Evolutionary conservation across 306 rosid genomes (phyloP).

Genomic region (Trifolium fragiferum): DNA sequence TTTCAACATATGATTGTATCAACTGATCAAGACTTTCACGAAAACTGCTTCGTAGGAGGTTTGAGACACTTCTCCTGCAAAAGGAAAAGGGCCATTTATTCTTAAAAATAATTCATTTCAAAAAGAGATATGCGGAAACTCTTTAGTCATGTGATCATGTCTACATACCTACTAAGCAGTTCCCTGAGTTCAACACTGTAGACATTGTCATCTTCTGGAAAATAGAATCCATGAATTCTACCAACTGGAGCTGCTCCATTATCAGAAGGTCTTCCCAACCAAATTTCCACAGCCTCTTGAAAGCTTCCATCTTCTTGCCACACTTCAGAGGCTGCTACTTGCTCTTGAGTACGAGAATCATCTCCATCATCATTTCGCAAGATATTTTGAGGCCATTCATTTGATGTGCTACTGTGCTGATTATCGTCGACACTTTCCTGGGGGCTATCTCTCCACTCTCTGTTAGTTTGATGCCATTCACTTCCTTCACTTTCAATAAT

Average conservation of each 20-base stretch:
- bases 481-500: constrained; percentile 55
- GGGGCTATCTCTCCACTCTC: constrained; percentile 51
- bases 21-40: constrained; percentile 91
- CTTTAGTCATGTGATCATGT: constrained; percentile 16
- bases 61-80: constrained; percentile 98
- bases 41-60: constrained; percentile 89
- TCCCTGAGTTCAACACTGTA: constrained; percentile 86
- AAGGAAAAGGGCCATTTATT: constrained; percentile 27
- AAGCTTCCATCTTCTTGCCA: constrained; percentile 82
- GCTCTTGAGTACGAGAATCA: constrained; percentile 62
- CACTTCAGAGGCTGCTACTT: constrained; percentile 63
- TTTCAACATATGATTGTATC: constrained; percentile 90
- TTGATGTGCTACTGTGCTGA: constrained; percentile 54
- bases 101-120: neutral
- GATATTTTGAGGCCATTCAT: constrained; percentile 66
- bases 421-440: constrained; percentile 57
- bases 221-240: constrained; percentile 67
- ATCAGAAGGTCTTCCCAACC: constrained; percentile 83
- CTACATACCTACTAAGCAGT: constrained; percentile 76
- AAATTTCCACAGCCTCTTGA: constrained; percentile 84
- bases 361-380: constrained; percentile 64
- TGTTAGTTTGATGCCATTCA: constrained; percentile 53
- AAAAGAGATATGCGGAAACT: constrained; percentile 33
- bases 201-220: constrained; percentile 86
- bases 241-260: constrained; percentile 62